Percentiles rank a stretch among this genome's conserved stretches.
Conservation (phyloP, 257 asterid species). For the Solanum ossicruentum region DNA sequence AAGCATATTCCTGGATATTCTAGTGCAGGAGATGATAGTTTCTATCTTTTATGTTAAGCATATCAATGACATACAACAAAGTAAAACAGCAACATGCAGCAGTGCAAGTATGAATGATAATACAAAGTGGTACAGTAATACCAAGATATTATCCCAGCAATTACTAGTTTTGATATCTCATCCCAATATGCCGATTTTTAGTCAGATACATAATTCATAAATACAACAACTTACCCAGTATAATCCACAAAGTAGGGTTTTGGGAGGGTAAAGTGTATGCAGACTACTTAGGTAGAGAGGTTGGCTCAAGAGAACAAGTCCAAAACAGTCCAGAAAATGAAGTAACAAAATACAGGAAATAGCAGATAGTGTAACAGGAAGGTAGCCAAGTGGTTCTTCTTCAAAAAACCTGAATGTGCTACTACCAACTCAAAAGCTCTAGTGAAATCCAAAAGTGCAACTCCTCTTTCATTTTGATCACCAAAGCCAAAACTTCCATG, state of each 20-base stretch:
- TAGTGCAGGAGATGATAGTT: too few relatives aligned
- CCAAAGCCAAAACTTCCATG: not conserved
- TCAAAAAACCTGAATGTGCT: not conserved
- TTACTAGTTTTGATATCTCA: not conserved
- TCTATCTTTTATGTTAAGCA: too few relatives aligned
- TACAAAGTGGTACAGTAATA: not conserved
- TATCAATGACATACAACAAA: not conserved
- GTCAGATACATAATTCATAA: not conserved
- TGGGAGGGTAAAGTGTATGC: not conserved
- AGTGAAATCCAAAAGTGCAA: not conserved
- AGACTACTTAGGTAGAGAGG: not conserved
- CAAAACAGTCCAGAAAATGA: not conserved
- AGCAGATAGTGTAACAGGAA: not conserved
- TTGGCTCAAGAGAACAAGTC: not conserved
- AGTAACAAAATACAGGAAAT: not conserved
- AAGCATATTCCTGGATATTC: too few relatives aligned
- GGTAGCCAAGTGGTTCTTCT: not conserved
- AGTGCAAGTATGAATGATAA: not conserved
- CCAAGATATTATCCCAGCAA: not conserved
- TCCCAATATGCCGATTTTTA: not conserved
- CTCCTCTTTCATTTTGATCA: not conserved
- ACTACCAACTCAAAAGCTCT: not conserved
- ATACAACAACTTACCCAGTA: not conserved
- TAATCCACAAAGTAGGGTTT: not conserved
- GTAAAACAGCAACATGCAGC: not conserved